phyloP scores from a whole-genome alignment of 2,329 filamentous ascomycete genomes.

The Esteya vermicola region DNA sequence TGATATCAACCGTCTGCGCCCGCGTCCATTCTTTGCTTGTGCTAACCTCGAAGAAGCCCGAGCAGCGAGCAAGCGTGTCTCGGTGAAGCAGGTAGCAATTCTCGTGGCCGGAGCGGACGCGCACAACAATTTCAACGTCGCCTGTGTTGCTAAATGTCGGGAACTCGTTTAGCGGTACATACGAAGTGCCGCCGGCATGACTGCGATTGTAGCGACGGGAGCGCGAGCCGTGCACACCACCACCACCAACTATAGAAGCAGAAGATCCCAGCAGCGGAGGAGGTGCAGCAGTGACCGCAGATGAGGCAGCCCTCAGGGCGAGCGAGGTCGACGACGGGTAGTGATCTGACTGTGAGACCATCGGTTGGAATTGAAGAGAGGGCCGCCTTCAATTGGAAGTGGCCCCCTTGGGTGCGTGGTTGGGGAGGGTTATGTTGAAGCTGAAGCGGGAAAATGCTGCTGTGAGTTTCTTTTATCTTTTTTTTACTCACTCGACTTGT shows the following conservation, averaged over 20 bases:
- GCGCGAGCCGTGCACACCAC: slow-evolving; percentile 6
- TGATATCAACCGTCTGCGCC: slow-evolving; percentile 14
- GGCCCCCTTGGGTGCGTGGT: too few species aligned
- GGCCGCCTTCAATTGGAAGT: neutral
- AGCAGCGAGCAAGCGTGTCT: slow-evolving; percentile 77
- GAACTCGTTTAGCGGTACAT: slow-evolving; percentile 75
- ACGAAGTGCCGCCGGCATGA: slow-evolving; percentile 57
- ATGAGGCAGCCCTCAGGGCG: slow-evolving; percentile 16
- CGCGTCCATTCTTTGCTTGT: slow-evolving; percentile 67
- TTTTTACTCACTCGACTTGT: too few species aligned
- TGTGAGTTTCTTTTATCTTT: too few species aligned
- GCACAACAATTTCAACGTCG: slow-evolving; percentile 80
- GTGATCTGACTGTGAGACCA: slow-evolving; percentile 20
- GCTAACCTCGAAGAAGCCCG: slow-evolving; percentile 83
- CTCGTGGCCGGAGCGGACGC: slow-evolving; percentile 49
- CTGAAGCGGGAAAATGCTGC: too few species aligned
- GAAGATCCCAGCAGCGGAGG: slow-evolving; percentile 3
- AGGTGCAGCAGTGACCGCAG: slow-evolving; percentile 7
- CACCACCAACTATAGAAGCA: too few species aligned
- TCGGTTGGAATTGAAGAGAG: slow-evolving; percentile 9
- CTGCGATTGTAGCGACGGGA: slow-evolving; percentile 55
- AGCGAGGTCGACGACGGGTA: slow-evolving; percentile 17
- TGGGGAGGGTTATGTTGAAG: too few species aligned
- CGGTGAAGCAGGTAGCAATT: slow-evolving; percentile 78
- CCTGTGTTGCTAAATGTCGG: slow-evolving; percentile 81